Base-by-base conservation (phyloP, 805 yeast genomes). In the Candida sakaeoensis region DNA sequence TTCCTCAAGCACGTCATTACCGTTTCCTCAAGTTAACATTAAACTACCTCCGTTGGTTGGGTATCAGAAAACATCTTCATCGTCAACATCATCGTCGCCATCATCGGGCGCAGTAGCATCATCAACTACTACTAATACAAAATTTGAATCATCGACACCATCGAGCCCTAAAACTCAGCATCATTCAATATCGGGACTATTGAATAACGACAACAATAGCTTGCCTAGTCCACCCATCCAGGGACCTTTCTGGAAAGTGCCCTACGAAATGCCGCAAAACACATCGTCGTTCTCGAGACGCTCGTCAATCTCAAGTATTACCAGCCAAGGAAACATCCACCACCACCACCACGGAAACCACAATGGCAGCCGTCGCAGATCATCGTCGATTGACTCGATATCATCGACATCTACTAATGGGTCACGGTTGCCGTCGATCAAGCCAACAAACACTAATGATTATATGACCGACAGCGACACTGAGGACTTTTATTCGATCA, bases 191-290 rank as follows among this genome's bases (percentile, higher is more conserved):
- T 23, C 33, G 8, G 39, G 45, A 13, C 19, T 34, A 25, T 27
- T 41, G n/a, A 41, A 36, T 25, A 21, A 36, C n/a, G 32, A 28
- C 10, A 37, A 40, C 12, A 23, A 37, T 5, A 37, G 7, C 12
- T 43, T 40, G 24, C 49, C 45, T 24, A 49, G 57, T 17, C 58
- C 68, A 4, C 65, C 65, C 16, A 58, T 66, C 29, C 68, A 62
- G 43, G 65, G 61, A n/a, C 74, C 74, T 8, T 75, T 78, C 55
- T 78, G 83, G 83, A 78, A 75, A 49, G 82, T 76, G 3, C 82
- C 82, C 5, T 75, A 74, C 50, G 79, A 75, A 45, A 70, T 75
- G 72, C 80, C 81, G 0, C 40, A 48, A 15, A 39, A 31, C n/a
- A 12, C 33, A 23, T 31, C 30, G n/a, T 34, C 37, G 6, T 19